phyloP scores from a whole-genome alignment of 768 basidiomycete genomes.

The Termitomyces sp. region DNA sequence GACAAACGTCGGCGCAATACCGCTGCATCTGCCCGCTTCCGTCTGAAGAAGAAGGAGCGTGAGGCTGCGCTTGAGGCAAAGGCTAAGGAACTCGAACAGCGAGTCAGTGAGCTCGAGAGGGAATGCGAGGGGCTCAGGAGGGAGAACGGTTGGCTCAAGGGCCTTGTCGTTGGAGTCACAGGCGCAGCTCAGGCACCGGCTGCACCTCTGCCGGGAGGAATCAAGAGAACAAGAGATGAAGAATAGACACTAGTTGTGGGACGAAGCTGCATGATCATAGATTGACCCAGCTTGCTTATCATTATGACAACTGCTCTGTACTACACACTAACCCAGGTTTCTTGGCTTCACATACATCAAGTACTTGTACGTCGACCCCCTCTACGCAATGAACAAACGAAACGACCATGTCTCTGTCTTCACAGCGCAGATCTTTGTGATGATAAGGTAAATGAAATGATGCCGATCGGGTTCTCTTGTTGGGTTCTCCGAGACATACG shows the following conservation, averaged over 20 bases:
- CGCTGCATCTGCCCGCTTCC: conserved; percentile 89
- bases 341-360: too few relatives aligned
- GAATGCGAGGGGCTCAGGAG: conserved; percentile 86
- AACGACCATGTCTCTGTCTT: too few relatives aligned
- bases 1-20: conserved; percentile 95
- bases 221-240: conserved; percentile 21
- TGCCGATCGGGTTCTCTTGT: too few relatives aligned
- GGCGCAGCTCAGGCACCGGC: conserved; percentile 53
- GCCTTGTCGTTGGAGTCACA: conserved; percentile 84
- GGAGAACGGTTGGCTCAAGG: conserved; percentile 93
- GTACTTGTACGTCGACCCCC: too few relatives aligned
- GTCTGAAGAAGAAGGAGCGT: conserved; percentile 94
- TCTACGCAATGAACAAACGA: too few relatives aligned
- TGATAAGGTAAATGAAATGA: background rate
- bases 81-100: conserved; percentile 79
- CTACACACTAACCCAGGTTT: background rate
- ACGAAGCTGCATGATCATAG: background rate
- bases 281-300: conserved; percentile 1
- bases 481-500: too few relatives aligned
- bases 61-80: conserved; percentile 85
- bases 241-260: too few relatives aligned
- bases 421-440: background rate
- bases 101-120: conserved; percentile 80
- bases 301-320: conserved; percentile 3
- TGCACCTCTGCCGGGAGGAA: conserved; percentile 14